Percentiles rank a stretch among this genome's conserved stretches.
Evolutionary conservation across 345 rosid species (phyloP).

Genomic region (Hirschfeldia incana): DNA sequence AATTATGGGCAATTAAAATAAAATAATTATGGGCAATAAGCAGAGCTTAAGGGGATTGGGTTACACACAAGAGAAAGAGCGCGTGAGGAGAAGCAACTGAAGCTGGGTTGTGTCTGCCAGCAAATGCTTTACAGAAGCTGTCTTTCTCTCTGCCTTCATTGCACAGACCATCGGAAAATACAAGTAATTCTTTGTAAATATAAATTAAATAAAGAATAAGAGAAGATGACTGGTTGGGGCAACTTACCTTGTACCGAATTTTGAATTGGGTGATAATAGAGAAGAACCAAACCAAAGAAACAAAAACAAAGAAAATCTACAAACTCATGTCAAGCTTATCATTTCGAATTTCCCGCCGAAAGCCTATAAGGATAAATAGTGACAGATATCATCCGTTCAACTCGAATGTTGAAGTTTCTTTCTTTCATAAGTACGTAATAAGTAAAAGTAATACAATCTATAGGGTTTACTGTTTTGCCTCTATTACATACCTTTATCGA

Average conservation of each 20-base stretch:
- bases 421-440: neutral
- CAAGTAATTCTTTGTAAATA: neutral
- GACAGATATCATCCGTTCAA: neutral
- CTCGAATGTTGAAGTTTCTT: neutral
- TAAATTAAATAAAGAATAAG: neutral
- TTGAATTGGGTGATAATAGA: neutral
- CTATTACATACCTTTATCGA: neutral
- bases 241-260: constrained; percentile 21
- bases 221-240: constrained; percentile 29
- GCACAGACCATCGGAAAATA: constrained; percentile 13
- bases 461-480: neutral
- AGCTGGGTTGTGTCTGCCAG: constrained; percentile 38
- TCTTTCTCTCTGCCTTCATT: constrained; percentile 34
- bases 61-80: constrained; percentile 8
- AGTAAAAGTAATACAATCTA: neutral
- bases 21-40: constrained; percentile 5
- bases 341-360: neutral
- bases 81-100: constrained; percentile 6
- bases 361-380: neutral
- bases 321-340: neutral
- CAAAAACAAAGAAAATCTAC: neutral
- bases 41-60: neutral
- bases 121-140: constrained; percentile 35
- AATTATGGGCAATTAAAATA: constrained; percentile 1
- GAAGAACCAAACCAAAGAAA: neutral